phyloP scores from a whole-genome alignment of 305 asterid genomes.

The Caryopteris hybrid region DNA sequence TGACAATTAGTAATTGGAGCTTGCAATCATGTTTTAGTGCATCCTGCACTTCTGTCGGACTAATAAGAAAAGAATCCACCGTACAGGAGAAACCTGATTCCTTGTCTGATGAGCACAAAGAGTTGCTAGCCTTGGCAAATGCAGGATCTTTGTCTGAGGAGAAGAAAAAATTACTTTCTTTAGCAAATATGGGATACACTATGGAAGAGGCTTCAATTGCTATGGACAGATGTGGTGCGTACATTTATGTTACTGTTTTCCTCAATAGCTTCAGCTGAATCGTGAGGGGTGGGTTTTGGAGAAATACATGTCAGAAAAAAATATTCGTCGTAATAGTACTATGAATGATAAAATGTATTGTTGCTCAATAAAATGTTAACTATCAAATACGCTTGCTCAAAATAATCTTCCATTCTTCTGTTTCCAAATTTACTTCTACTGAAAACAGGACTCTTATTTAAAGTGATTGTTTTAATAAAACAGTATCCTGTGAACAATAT shows the following conservation, averaged over 20 bases:
- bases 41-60: slow-evolving; percentile 3
- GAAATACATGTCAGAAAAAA: not conserved
- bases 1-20: not conserved
- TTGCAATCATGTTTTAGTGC: not conserved
- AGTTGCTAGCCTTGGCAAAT: slow-evolving; percentile 30
- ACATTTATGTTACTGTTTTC: not conserved
- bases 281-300: not conserved
- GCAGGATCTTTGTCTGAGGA: slow-evolving; percentile 43
- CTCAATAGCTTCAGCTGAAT: not conserved
- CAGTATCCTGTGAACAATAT: not conserved
- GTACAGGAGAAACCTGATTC: slow-evolving; percentile 42
- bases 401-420: not conserved
- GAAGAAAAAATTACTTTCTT: slow-evolving; percentile 37
- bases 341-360: not conserved
- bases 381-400: not conserved
- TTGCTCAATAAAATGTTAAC: not conserved
- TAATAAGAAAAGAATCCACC: not conserved
- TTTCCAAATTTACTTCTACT: not conserved
- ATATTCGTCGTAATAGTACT: not conserved
- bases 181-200: slow-evolving; percentile 76
- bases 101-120: slow-evolving; percentile 48
- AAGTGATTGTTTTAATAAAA: not conserved
- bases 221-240: slow-evolving; percentile 77
- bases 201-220: slow-evolving; percentile 67
- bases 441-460: not conserved